These are phyloP conservation scores for Lyophyllum semitale DNA, from an alignment of 768 basidiomycete species.

Conservation along the genomic window DNA sequence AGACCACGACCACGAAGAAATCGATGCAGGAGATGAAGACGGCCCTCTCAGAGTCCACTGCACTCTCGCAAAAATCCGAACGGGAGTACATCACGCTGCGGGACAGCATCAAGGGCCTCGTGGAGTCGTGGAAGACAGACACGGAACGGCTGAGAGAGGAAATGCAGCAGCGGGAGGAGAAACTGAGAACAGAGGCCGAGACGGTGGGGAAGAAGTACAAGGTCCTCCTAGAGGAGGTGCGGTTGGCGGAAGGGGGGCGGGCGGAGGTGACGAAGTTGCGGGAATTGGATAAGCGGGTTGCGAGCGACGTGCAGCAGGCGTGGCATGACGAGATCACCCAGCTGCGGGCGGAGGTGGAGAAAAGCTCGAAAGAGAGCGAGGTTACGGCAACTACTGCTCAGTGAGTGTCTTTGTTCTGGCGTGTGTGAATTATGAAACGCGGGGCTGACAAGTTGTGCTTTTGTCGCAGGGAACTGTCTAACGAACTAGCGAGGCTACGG, in stretches of 20 bases:
- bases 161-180: slow-evolving; percentile 74
- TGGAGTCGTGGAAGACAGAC: slow-evolving; percentile 74
- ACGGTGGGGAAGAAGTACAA: slow-evolving; percentile 69
- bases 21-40: slow-evolving; percentile 80
- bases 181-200: slow-evolving; percentile 67
- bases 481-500: slow-evolving; percentile 68
- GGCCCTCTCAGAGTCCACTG: slow-evolving; percentile 70
- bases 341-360: slow-evolving; percentile 56
- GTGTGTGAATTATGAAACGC: neutral
- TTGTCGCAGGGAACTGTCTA: slow-evolving; percentile 50
- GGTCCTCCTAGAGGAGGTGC: slow-evolving; percentile 62
- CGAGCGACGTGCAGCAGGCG: slow-evolving; percentile 59
- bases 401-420: slow-evolving; percentile 39
- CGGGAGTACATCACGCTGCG: slow-evolving; percentile 81
- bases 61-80: slow-evolving; percentile 78
- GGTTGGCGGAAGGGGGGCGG: slow-evolving; percentile 47
- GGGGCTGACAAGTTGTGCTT: slow-evolving; percentile 9
- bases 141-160: slow-evolving; percentile 71
- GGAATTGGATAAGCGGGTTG: slow-evolving; percentile 48
- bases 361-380: slow-evolving; percentile 55
- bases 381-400: slow-evolving; percentile 61
- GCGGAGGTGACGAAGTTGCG: slow-evolving; percentile 50
- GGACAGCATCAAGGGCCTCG: slow-evolving; percentile 73
- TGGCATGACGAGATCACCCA: slow-evolving; percentile 59
- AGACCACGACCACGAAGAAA: slow-evolving; percentile 74